Conservation (phyloP, 106 monocot genomes). For the Amphibolis antarctica region DNA sequence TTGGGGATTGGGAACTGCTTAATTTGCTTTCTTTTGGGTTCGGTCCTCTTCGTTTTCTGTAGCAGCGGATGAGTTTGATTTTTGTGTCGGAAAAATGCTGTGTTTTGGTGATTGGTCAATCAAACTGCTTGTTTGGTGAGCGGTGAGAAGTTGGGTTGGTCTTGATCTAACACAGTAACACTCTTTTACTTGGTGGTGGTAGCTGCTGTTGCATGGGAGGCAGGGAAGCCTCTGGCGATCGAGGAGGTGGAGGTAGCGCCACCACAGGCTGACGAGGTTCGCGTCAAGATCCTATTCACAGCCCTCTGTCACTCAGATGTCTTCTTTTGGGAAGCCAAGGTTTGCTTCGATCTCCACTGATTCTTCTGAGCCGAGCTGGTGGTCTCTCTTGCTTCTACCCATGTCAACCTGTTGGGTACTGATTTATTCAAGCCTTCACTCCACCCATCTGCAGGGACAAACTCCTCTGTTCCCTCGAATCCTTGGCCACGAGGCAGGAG, state of each 20-base stretch:
- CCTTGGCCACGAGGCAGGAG: slow-evolving; percentile 44
- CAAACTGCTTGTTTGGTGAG: no score
- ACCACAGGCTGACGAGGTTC: slow-evolving; percentile 10
- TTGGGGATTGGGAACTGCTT: no score
- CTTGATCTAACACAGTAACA: no score
- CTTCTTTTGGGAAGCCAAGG: slow-evolving; percentile 16
- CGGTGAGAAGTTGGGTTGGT: no score
- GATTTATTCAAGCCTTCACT: no score
- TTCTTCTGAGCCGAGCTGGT: not conserved
- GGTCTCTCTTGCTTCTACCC: not conserved
- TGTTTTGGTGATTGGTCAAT: no score
- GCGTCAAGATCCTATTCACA: slow-evolving; percentile 16
- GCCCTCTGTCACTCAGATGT: slow-evolving; percentile 15
- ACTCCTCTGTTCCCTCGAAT: slow-evolving; percentile 44
- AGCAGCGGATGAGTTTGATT: no score
- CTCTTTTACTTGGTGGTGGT: not conserved
- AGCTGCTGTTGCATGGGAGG: slow-evolving; percentile 23
- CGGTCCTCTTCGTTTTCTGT: no score
- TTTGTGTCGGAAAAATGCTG: no score
- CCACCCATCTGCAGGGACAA: slow-evolving; percentile 40
- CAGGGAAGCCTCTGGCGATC: slow-evolving; percentile 14
- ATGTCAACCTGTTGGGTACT: not conserved
- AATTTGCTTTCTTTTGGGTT: no score
- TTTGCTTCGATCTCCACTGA: not conserved
- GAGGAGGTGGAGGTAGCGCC: slow-evolving; percentile 15